Conservation (phyloP, 225 moss, liverwort and hornwort species). For the Antitrichia curtipendula region DNA sequence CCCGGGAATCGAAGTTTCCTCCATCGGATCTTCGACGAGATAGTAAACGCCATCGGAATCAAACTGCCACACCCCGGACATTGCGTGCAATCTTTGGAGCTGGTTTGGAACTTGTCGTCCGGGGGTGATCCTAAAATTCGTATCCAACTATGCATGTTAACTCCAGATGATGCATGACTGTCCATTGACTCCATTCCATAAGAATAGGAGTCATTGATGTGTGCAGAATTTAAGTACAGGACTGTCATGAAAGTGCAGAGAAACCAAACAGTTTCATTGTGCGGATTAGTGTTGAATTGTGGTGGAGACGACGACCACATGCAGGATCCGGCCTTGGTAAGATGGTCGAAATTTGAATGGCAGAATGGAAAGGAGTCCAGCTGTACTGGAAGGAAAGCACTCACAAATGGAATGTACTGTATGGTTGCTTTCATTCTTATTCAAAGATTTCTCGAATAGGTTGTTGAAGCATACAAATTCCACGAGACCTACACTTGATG, state of each 20-base stretch:
- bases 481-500: not conserved
- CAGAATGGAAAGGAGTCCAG: not conserved
- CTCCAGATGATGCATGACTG: too few species aligned
- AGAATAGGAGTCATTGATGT: not conserved
- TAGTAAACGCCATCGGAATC: constrained; percentile 5
- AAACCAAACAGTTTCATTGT: not conserved
- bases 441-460: not conserved
- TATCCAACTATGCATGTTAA: not conserved
- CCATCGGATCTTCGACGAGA: not conserved
- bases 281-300: not conserved
- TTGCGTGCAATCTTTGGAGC: not conserved
- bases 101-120: not conserved
- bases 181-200: too few species aligned
- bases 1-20: not conserved
- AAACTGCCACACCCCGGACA: constrained; percentile 45
- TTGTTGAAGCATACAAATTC: not conserved
- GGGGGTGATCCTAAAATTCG: not conserved
- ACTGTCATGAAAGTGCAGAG: not conserved
- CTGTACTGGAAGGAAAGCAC: not conserved
- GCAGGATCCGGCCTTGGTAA: not conserved
- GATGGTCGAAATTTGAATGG: too few species aligned
- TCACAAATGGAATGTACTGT: not conserved
- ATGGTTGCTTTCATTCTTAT: too few species aligned
- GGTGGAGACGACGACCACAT: not conserved
- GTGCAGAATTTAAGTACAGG: not conserved